Evolutionary conservation across 2,329 filamentous ascomycete species (phyloP), one percentile per base, ranked within the genome.

Genomic region (Corynespora cassiicola): DNA sequence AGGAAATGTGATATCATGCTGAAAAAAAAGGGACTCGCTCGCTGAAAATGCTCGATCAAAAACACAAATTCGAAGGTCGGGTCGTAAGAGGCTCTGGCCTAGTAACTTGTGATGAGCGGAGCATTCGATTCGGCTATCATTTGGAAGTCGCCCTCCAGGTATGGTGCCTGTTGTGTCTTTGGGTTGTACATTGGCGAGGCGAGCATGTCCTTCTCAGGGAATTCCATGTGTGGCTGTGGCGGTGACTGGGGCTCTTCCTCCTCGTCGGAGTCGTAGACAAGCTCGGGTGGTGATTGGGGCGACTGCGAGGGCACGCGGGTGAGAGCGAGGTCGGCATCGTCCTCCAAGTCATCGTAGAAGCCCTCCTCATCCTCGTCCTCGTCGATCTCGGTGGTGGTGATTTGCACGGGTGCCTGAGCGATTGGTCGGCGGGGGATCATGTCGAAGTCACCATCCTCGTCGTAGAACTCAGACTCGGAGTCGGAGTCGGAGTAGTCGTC

Each of bases 401-500:
- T 64, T 36, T 68, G 60, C 29, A 75, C 63, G 15, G 67, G 67
- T 52, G 72, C 54, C 44, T 67, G 65, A 31, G 58, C 56, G 34
- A 75, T 61, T n/a, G n/a, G n/a, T 53, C 63, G 65, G 43, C 70
- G 64, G 42, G 65, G 63, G 47, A 73, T 63, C 61, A 73, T 70
- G 55, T 74, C 70, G 49, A 68, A 70, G 77, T 69, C 70, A 47
- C 76, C 74, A 39, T 77, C 75, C 41, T 80, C 77, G 51, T 78
- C 77, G 58, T 74, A 69, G 7, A 70, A 75, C 37, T 81, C 78
- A 19, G 63, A 70, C 52, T 77, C 74, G 25, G 70, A 74, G 42
- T 68, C 63, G 14, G 59, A 61, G 40, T 70, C 67, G 62, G 69
- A 43, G 51, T 77, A 75, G 50, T 80, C 79, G 52, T 88, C 84